Evolutionary conservation across 2,329 filamentous ascomycete species (phyloP).

Genomic region (Tolypocladium pustulatum): DNA sequence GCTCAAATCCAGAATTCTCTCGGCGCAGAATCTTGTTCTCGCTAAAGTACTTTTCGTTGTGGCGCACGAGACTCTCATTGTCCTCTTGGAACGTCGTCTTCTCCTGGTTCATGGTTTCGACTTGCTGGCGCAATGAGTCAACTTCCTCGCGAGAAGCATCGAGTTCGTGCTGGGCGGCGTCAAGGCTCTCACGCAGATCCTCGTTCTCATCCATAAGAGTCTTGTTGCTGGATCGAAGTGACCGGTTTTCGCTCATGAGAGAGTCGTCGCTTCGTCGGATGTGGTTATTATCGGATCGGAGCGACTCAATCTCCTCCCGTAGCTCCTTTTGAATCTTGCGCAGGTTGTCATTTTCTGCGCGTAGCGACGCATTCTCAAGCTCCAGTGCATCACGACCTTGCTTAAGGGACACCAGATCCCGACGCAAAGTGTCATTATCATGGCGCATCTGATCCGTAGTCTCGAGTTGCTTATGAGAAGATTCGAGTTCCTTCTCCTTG

Average conservation of each 20-base stretch:
- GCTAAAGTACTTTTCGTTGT: slow-evolving; percentile 44
- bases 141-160: slow-evolving; percentile 28
- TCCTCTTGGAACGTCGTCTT: slow-evolving; percentile 36
- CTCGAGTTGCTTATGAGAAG: slow-evolving; percentile 29
- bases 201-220: slow-evolving; percentile 31
- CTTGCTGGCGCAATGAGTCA: slow-evolving; percentile 26
- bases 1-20: slow-evolving; percentile 38
- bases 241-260: slow-evolving; percentile 32
- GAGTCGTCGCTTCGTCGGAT: slow-evolving; percentile 32
- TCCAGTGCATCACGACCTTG: slow-evolving; percentile 25
- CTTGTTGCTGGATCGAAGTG: slow-evolving; percentile 30
- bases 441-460: slow-evolving; percentile 27
- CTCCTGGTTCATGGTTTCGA: slow-evolving; percentile 29
- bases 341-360: slow-evolving; percentile 27
- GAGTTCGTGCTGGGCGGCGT: slow-evolving; percentile 29
- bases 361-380: slow-evolving; percentile 30
- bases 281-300: slow-evolving; percentile 30
- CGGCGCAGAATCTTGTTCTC: slow-evolving; percentile 39
- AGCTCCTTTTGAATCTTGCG: slow-evolving; percentile 24
- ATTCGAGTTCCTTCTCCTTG: slow-evolving; percentile 31
- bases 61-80: slow-evolving; percentile 40
- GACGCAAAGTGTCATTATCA: slow-evolving; percentile 27
- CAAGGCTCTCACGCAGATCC: slow-evolving; percentile 30
- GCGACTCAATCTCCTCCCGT: slow-evolving; percentile 27
- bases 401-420: slow-evolving; percentile 29